phyloP scores from a whole-genome alignment of 1,284 basidiomycete species.

The Trichosporon sp. region DNA sequence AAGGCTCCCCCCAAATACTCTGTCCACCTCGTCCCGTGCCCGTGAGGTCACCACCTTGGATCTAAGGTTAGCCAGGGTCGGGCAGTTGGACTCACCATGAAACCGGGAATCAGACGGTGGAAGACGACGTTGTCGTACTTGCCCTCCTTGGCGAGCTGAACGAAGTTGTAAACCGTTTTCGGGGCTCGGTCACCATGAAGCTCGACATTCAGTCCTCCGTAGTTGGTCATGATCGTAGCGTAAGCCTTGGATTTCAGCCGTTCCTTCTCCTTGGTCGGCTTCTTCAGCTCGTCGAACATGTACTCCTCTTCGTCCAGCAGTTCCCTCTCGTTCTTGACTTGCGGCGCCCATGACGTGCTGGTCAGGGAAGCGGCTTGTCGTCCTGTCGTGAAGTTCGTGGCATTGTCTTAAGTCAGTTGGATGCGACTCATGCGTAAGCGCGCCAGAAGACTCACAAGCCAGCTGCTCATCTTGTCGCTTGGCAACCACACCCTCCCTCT shows the following conservation, averaged over 20 bases:
- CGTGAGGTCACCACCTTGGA: constrained; percentile 94
- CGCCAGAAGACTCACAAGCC: constrained; percentile 42
- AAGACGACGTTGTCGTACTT: constrained; percentile 83
- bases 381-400: constrained; percentile 88
- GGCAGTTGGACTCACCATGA: constrained; percentile 70
- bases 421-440: too few species aligned
- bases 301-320: constrained; percentile 79
- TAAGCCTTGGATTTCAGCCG: constrained; percentile 84
- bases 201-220: constrained; percentile 88
- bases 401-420: constrained; percentile 67
- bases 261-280: constrained; percentile 86
- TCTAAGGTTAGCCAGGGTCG: constrained; percentile 57
- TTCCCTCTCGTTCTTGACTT: constrained; percentile 73
- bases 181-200: constrained; percentile 78
- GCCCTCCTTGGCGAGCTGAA: constrained; percentile 83
- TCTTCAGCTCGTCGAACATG: constrained; percentile 87
- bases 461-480: constrained; percentile 47
- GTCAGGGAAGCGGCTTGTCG: constrained; percentile 89
- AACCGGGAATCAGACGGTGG: constrained; percentile 92
- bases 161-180: constrained; percentile 96
- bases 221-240: constrained; percentile 84
- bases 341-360: constrained; percentile 83
- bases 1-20: constrained; percentile 93
- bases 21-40: constrained; percentile 92
- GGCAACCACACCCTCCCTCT: constrained; percentile 53